Evolutionary conservation across 2,329 filamentous ascomycete genomes (phyloP).

Genomic region (Ascochyta koolunga): DNA sequence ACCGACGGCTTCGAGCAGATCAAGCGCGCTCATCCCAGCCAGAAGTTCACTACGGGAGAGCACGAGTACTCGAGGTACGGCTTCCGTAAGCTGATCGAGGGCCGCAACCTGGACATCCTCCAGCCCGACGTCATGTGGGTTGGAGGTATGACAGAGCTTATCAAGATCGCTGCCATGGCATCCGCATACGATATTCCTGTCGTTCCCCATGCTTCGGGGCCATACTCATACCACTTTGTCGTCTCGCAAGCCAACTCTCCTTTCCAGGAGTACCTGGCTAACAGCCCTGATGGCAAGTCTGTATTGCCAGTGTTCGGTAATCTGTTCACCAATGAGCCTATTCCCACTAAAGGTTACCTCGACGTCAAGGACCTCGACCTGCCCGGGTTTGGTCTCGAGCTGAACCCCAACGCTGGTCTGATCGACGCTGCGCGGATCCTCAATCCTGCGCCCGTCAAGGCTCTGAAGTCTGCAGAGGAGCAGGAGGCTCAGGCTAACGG

Average conservation of each 20-base stretch:
- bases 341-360: conserved; percentile 81
- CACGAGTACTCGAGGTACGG: conserved; percentile 95
- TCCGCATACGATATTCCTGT: conserved; percentile 93
- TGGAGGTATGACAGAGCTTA: conserved; percentile 87
- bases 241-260: conserved; percentile 91
- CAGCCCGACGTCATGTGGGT: conserved; percentile 99
- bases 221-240: conserved; percentile 96
- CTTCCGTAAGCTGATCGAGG: conserved; percentile 92
- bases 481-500: conserved; percentile 23
- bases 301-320: conserved; percentile 92
- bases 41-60: conserved; percentile 95
- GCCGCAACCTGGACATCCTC: conserved; percentile 89
- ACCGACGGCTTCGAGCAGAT: conserved; percentile 88
- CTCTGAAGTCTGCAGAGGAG: conserved; percentile 44
- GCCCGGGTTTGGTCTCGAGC: conserved; percentile 86
- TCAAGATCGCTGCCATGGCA: conserved; percentile 87
- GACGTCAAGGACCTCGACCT: conserved; percentile 81
- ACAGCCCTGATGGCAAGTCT: conserved; percentile 87
- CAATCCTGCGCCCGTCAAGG: conserved; percentile 63
- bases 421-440: conserved; percentile 77
- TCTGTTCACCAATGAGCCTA: conserved; percentile 87
- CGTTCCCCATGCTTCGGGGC: conserved; percentile 90
- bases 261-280: conserved; percentile 95
- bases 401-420: conserved; percentile 81
- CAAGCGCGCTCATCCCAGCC: conserved; percentile 85